Percentiles rank a stretch among this genome's conserved stretches.
These are phyloP conservation scores for Mikania micrantha DNA, from an alignment of 129 eudicot species.

Conservation along the genomic window DNA sequence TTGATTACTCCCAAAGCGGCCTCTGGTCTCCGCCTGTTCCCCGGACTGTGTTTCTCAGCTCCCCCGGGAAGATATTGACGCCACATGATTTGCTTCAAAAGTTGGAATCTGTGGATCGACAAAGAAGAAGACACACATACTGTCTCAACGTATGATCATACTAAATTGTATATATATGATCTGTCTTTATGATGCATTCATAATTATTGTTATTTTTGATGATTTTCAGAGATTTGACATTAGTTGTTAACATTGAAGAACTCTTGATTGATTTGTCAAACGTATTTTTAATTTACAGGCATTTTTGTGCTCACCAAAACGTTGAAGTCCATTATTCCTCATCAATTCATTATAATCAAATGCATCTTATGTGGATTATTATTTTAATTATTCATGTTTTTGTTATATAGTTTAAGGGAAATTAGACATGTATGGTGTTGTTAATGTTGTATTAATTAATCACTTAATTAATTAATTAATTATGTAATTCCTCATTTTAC, in stretches of 20 bases:
- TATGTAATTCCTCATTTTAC: neutral
- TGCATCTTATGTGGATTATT: neutral
- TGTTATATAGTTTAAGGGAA: too few species aligned
- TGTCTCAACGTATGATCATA: conserved; percentile 51
- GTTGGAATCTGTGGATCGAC: conserved; percentile 28
- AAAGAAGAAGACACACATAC: conserved; percentile 37
- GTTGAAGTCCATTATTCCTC: conserved; percentile 28
- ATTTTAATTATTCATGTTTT: too few species aligned
- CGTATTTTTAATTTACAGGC: conserved; percentile 44
- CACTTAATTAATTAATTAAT: too few species aligned
- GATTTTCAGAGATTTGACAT: too few species aligned
- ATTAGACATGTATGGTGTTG: neutral
- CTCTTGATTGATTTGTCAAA: neutral
- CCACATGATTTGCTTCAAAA: conserved; percentile 44
- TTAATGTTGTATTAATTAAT: conserved; percentile 16
- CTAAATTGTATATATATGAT: too few species aligned
- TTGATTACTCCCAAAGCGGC: conserved; percentile 62
- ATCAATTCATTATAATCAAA: neutral
- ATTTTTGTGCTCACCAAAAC: conserved; percentile 67
- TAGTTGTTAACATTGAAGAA: too few species aligned
- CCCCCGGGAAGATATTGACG: conserved; percentile 49
- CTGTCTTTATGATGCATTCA: neutral
- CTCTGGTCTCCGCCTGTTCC: conserved; percentile 83
- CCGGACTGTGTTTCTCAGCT: conserved; percentile 52
- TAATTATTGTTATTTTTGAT: too few species aligned